A percentile compares a stretch with the other conserved stretches of the same genome.
Conservation (phyloP, 2,329 filamentous ascomycete species). For the Chalara sp. region DNA sequence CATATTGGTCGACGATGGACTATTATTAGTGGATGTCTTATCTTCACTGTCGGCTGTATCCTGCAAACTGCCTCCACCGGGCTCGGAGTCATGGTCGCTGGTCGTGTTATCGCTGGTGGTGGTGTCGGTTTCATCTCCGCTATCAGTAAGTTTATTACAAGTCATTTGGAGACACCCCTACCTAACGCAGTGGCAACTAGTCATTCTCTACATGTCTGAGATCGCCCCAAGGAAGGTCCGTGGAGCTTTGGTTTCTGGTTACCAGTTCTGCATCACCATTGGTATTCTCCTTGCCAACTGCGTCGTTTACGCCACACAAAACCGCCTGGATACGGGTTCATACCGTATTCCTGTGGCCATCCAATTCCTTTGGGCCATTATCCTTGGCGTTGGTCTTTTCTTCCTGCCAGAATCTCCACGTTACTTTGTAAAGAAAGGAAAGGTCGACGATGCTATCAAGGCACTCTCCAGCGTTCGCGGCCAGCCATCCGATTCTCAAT, state of each 20-base stretch:
- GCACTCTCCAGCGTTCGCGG: slow-evolving; percentile 65
- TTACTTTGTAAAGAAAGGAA: slow-evolving; percentile 75
- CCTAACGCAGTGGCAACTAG: not conserved
- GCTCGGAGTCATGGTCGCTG: slow-evolving; percentile 38
- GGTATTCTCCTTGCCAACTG: slow-evolving; percentile 69
- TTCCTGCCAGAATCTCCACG: slow-evolving; percentile 80
- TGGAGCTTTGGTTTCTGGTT: slow-evolving; percentile 70
- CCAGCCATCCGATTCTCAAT: slow-evolving; percentile 65
- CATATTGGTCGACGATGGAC: slow-evolving; percentile 65
- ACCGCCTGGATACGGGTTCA: slow-evolving; percentile 53
- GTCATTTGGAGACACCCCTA: not conserved
- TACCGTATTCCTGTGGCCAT: slow-evolving; percentile 78
- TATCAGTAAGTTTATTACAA: slow-evolving; percentile 35
- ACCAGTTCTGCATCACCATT: slow-evolving; percentile 79
- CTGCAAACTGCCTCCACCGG: slow-evolving; percentile 58
- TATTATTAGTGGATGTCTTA: slow-evolving; percentile 52
- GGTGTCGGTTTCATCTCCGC: slow-evolving; percentile 78
- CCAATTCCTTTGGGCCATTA: slow-evolving; percentile 74
- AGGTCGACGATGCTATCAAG: slow-evolving; percentile 55
- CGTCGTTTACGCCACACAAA: slow-evolving; percentile 65
- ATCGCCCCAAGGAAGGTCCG: slow-evolving; percentile 63
- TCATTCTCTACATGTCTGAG: slow-evolving; percentile 71
- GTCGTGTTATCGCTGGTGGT: slow-evolving; percentile 68
- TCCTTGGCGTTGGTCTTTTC: slow-evolving; percentile 65
- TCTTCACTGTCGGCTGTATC: slow-evolving; percentile 60